Base-by-base conservation (phyloP, 2,329 filamentous ascomycete genomes). In the Colletotrichum viniferum region DNA sequence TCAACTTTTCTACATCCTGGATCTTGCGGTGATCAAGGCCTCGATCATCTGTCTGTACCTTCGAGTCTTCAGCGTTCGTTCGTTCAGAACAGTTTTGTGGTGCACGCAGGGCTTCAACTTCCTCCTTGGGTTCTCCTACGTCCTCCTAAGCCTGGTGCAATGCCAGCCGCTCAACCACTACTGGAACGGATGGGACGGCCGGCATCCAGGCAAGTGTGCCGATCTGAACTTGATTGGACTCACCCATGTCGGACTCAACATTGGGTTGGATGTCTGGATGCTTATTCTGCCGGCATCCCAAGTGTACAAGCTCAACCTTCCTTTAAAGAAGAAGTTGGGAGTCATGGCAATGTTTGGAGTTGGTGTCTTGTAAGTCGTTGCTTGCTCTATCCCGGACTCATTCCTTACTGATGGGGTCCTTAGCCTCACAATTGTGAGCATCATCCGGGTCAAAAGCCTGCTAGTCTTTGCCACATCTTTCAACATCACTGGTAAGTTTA, bases 321-420 rank as follows among this genome's bases (percentile, higher is more conserved):
- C 32, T 5, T 12, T 10, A 1, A 56, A 28, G 18, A 64, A 70
- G 18, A 74, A 74, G 60, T 13, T 69, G 14, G 66, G 38, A 5
- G 60, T 71, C 2, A 60, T 74, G 21, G 28, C 38, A 3, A 74
- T 74, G 71, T 74, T 74, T 13, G 56, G 66, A 10, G n/a, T 64
- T 12, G 67, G 66, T 1, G 14, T 71, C 9, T 74, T 65, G 71
- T 71, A 21, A 71, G 71, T 34, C 24, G 2, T 10, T 1, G 2
- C 8, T 24, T 4, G 0, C 16, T 12, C 10, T 10, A 1, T 21
- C 9, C 8, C 2, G 7, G 4, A 1, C 13, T 3, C 3, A 7
- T 26, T 1, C 38, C 26, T 26, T 18, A 14, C 65, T 68, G 2
- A 68, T 16, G 1, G 1, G 2, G 9, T 4, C 6, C 1, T 7